These are phyloP conservation scores for Plasmodium relictum DNA, from an alignment of 169 alveolate genomes.

Conservation along the genomic window DNA sequence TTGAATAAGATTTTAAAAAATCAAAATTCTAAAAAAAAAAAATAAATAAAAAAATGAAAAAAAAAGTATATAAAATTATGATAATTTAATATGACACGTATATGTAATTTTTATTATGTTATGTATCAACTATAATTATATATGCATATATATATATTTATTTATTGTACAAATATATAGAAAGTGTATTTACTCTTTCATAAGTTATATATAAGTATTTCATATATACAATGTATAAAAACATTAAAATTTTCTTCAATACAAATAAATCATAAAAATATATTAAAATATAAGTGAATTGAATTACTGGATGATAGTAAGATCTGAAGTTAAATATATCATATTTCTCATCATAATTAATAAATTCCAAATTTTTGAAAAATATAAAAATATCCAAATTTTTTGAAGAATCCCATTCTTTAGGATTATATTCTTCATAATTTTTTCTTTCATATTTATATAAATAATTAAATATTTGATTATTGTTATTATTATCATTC, in stretches of 20 bases:
- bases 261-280: background rate
- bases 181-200: background rate
- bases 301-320: slow-evolving; percentile 61
- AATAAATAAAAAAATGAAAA: background rate
- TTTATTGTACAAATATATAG: background rate
- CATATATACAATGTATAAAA: background rate
- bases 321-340: slow-evolving; percentile 69
- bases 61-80: background rate
- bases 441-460: slow-evolving; percentile 34
- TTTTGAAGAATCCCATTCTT: slow-evolving; percentile 4
- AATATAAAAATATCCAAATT: slow-evolving; percentile 44
- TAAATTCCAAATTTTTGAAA: slow-evolving; percentile 57
- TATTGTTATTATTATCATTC: slow-evolving; percentile 6
- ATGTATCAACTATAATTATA: background rate
- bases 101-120: background rate
- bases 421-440: background rate
- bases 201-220: background rate
- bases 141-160: slow-evolving; percentile 7
- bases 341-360: slow-evolving; percentile 59
- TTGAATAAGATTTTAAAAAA: slow-evolving; percentile 25
- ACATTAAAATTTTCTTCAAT: background rate
- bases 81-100: background rate
- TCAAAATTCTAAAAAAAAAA: slow-evolving; percentile 41
- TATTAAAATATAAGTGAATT: background rate
- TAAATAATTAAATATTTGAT: slow-evolving; percentile 48